A percentile compares a stretch with the other conserved stretches of the same genome.
phyloP scores from a whole-genome alignment of 768 basidiomycete genomes.

The Hortiboletus campestris region DNA sequence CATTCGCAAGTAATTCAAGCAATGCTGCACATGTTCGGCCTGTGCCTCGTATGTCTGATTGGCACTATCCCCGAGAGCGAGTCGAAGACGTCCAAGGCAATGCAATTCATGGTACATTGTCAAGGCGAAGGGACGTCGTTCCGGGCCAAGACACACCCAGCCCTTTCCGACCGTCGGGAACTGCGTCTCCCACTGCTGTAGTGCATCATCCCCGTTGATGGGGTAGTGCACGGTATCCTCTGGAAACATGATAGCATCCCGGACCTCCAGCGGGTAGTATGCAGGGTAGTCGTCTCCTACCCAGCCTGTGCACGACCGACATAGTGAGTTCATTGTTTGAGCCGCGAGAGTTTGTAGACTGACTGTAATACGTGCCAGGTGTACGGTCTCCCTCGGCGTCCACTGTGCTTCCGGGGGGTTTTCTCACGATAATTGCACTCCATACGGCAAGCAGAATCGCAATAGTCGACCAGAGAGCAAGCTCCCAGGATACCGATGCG shows the following conservation, averaged over 20 bases:
- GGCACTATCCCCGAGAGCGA: slow-evolving; percentile 17
- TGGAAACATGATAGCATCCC: slow-evolving; percentile 22
- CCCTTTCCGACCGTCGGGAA: slow-evolving; percentile 19
- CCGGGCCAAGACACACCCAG: slow-evolving; percentile 27
- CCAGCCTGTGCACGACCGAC: slow-evolving; percentile 16
- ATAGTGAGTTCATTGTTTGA: neutral
- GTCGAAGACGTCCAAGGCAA: slow-evolving; percentile 33
- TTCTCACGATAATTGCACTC: slow-evolving; percentile 13
- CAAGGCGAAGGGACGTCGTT: slow-evolving; percentile 33
- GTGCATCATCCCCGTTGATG: slow-evolving; percentile 23
- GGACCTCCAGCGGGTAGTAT: slow-evolving; percentile 27
- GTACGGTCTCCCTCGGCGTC: neutral
- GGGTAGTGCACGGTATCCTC: slow-evolving; percentile 28
- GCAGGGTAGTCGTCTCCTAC: slow-evolving; percentile 26
- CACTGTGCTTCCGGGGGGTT: neutral
- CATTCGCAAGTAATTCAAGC: slow-evolving; percentile 48
- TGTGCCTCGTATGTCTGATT: slow-evolving; percentile 17
- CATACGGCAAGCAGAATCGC: slow-evolving; percentile 20
- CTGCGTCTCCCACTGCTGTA: slow-evolving; percentile 23
- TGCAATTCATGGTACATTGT: slow-evolving; percentile 40
- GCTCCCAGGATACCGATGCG: slow-evolving; percentile 10
- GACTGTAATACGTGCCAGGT: slow-evolving; percentile 16
- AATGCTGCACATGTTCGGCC: slow-evolving; percentile 37
- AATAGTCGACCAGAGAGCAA: slow-evolving; percentile 22
- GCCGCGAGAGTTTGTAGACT: neutral